A percentile compares a stretch with the other conserved stretches of the same genome.
Conservation (phyloP, 2,329 filamentous ascomycete genomes). For the Scedosporium dehoogii region DNA sequence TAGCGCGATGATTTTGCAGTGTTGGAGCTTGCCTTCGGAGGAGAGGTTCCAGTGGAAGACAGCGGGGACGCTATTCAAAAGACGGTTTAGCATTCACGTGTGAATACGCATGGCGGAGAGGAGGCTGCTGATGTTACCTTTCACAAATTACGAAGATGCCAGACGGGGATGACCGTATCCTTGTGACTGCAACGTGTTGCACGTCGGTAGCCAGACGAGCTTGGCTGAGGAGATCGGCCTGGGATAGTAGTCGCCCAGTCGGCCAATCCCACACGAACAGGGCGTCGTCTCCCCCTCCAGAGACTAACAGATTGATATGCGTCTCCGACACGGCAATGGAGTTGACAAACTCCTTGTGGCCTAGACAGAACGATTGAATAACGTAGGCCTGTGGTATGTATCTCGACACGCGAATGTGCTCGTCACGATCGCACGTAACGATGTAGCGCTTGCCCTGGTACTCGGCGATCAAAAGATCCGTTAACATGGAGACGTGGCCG, state of each 20-base stretch:
- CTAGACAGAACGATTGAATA: conserved; percentile 82
- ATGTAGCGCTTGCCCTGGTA: conserved; percentile 36
- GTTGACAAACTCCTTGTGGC: conserved; percentile 77
- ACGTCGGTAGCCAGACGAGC: conserved; percentile 23
- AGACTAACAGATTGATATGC: conserved; percentile 57
- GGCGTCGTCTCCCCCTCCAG: conserved; percentile 75
- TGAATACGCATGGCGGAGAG: background rate
- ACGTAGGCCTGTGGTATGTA: conserved; percentile 75
- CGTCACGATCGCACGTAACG: conserved; percentile 46
- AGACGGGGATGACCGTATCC: conserved; percentile 19
- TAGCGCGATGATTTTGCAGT: conserved; percentile 38
- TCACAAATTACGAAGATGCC: conserved; percentile 28
- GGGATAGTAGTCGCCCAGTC: conserved; percentile 40
- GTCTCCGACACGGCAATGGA: conserved; percentile 55
- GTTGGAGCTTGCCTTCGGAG: conserved; percentile 35
- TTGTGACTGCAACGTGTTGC: conserved; percentile 34
- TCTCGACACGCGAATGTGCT: conserved; percentile 80
- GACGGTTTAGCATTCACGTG: conserved; percentile 11
- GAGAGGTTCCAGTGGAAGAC: conserved; percentile 55
- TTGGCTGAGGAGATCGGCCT: conserved; percentile 38
- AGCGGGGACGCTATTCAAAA: conserved; percentile 39
- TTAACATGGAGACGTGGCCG: conserved; percentile 93
- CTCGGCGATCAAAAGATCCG: conserved; percentile 49
- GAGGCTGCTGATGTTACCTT: conserved; percentile 24
- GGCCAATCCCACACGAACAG: conserved; percentile 80